These are phyloP conservation scores for Rhodocollybia butyracea DNA, from an alignment of 768 basidiomycete species.

Conservation along the genomic window DNA sequence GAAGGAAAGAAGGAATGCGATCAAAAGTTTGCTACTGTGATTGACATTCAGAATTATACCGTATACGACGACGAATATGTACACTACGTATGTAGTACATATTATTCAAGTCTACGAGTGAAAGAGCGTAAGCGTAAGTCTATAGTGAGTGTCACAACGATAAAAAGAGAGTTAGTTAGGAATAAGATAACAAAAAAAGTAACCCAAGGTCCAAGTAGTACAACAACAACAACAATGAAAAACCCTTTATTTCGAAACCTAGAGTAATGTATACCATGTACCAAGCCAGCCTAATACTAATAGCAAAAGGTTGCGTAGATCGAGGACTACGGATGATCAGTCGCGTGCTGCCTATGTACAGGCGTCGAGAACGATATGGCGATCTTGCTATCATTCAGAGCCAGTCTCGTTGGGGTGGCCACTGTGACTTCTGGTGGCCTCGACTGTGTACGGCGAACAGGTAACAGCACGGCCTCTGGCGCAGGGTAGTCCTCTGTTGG, in stretches of 20 bases:
- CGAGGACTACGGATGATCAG: neutral
- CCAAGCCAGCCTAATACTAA: neutral
- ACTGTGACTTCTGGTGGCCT: neutral
- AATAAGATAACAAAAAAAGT: too few species aligned
- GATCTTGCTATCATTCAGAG: neutral
- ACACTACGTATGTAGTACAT: neutral
- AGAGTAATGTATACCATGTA: neutral
- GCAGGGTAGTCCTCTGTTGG: neutral
- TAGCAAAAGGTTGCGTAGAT: neutral
- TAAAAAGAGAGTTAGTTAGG: too few species aligned
- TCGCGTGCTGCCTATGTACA: too few species aligned
- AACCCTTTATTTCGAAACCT: too few species aligned
- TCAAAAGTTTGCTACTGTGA: neutral
- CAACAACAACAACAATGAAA: too few species aligned
- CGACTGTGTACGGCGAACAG: conserved; percentile 1
- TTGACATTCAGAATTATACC: neutral
- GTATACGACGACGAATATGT: neutral
- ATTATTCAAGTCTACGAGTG: too few species aligned
- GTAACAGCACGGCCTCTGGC: neutral
- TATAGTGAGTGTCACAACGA: too few species aligned
- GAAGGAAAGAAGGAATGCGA: neutral
- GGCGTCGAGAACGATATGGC: neutral
- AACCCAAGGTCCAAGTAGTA: neutral
- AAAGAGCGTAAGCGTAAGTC: too few species aligned
- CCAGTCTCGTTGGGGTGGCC: neutral